phyloP scores from a whole-genome alignment of 176 grass and related monocot species.

The Carex parvula region DNA sequence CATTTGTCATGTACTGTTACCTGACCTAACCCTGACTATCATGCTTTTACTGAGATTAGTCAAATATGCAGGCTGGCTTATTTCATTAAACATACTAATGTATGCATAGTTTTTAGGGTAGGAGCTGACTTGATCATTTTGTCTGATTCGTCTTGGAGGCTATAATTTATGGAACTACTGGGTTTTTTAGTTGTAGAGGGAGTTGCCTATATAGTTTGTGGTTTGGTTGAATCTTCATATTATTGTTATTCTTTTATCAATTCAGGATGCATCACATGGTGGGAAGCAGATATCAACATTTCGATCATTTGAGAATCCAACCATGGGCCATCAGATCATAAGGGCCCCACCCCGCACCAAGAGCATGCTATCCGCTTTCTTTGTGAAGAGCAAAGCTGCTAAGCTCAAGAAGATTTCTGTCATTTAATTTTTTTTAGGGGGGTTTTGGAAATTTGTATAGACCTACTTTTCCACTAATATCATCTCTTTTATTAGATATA shows the following conservation, averaged over 20 bases:
- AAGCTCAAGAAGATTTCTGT: slow-evolving; percentile 66
- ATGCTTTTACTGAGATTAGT: slow-evolving; percentile 3
- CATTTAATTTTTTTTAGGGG: slow-evolving; percentile 24
- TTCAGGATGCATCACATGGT: slow-evolving; percentile 44
- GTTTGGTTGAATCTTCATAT: background rate
- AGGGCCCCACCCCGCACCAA: slow-evolving; percentile 59
- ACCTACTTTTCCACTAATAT: slow-evolving; percentile 3
- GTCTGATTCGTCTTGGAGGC: background rate
- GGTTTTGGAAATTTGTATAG: slow-evolving; percentile 16
- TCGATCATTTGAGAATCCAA: slow-evolving; percentile 59
- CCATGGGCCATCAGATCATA: slow-evolving; percentile 53
- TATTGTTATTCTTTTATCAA: slow-evolving; percentile 25
- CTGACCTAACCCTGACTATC: background rate
- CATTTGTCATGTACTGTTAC: slow-evolving; percentile 24
- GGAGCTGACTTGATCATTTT: background rate
- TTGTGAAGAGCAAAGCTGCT: slow-evolving; percentile 63
- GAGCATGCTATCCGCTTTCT: slow-evolving; percentile 75
- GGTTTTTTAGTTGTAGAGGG: background rate
- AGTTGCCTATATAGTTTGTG: background rate
- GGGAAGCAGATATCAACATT: slow-evolving; percentile 46
- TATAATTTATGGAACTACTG: background rate
- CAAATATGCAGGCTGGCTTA: background rate
- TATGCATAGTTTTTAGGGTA: background rate
- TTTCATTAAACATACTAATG: background rate
- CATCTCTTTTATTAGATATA: background rate